Evolutionary conservation across 2,329 filamentous ascomycete genomes (phyloP).

Genomic region (Sphaerulina vaccinii): DNA sequence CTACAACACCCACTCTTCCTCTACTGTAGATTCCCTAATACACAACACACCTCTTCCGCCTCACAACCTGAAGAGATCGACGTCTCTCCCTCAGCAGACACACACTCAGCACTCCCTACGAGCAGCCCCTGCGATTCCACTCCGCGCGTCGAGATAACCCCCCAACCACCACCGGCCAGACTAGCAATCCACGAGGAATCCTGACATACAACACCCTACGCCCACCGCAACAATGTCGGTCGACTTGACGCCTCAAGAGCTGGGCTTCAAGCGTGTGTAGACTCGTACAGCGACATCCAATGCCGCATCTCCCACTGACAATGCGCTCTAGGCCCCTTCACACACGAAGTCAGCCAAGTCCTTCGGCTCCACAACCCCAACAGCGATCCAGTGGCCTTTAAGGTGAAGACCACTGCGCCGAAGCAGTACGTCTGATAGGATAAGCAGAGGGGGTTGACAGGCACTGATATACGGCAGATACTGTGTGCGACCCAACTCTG

Average conservation of each 20-base stretch:
- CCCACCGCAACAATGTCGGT: slow-evolving; percentile 72
- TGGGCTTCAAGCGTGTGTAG: slow-evolving; percentile 83
- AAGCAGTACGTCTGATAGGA: slow-evolving; percentile 75
- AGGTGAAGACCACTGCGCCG: slow-evolving; percentile 96
- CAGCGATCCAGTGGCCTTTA: slow-evolving; percentile 62
- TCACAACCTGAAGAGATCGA: too few relatives aligned
- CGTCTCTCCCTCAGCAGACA: background rate
- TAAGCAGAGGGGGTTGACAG: background rate
- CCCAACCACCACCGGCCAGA: slow-evolving; percentile 7
- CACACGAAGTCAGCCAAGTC: slow-evolving; percentile 62
- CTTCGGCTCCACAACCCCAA: slow-evolving; percentile 60
- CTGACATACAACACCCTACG: slow-evolving; percentile 8
- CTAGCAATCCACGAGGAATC: slow-evolving; percentile 5
- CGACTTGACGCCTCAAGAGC: slow-evolving; percentile 85
- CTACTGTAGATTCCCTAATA: too few relatives aligned
- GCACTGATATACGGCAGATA: slow-evolving; percentile 60
- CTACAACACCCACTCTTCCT: background rate
- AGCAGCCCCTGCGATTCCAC: background rate
- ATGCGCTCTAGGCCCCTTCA: slow-evolving; percentile 57
- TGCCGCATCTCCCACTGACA: slow-evolving; percentile 17
- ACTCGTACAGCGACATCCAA: background rate
- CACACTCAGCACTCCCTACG: background rate
- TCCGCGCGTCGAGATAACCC: background rate
- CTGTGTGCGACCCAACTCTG: slow-evolving; percentile 95
- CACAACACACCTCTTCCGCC: background rate